Conservation (phyloP, 2,329 filamentous ascomycete genomes). For the Colletotrichum cuscutae region DNA sequence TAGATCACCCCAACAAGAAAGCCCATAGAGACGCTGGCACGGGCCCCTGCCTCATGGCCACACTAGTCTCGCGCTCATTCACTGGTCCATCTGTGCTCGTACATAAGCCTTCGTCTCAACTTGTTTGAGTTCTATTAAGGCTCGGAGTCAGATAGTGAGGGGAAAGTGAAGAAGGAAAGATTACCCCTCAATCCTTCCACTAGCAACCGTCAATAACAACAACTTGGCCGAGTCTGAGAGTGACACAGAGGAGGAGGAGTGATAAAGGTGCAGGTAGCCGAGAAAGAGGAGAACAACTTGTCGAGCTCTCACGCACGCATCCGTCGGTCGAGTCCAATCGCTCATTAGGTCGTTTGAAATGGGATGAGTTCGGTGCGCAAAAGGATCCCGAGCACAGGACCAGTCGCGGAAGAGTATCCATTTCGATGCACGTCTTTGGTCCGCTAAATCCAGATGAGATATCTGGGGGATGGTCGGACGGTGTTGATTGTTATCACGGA, state of each 20-base stretch:
- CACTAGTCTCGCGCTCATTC: not conserved
- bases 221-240: not conserved
- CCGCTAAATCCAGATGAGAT: not conserved
- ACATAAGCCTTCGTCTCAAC: slow-evolving; percentile 34
- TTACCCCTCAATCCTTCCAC: not conserved
- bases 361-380: slow-evolving; percentile 8
- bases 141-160: slow-evolving; percentile 24
- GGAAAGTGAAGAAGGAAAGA: not conserved
- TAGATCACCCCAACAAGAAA: not conserved
- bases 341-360: slow-evolving; percentile 1
- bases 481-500: slow-evolving; percentile 3
- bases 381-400: slow-evolving; percentile 1
- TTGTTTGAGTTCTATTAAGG: slow-evolving; percentile 35
- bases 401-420: not conserved
- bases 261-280: not conserved
- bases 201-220: not conserved
- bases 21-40: not conserved
- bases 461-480: not conserved
- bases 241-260: not conserved
- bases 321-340: not conserved
- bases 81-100: slow-evolving; percentile 25
- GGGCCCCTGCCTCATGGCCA: slow-evolving; percentile 30
- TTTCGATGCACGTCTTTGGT: slow-evolving; percentile 3
- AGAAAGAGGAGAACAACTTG: not conserved
- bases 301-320: not conserved